phyloP scores from a whole-genome alignment of 202 grass and related monocot species.

The Panicum hallii region DNA sequence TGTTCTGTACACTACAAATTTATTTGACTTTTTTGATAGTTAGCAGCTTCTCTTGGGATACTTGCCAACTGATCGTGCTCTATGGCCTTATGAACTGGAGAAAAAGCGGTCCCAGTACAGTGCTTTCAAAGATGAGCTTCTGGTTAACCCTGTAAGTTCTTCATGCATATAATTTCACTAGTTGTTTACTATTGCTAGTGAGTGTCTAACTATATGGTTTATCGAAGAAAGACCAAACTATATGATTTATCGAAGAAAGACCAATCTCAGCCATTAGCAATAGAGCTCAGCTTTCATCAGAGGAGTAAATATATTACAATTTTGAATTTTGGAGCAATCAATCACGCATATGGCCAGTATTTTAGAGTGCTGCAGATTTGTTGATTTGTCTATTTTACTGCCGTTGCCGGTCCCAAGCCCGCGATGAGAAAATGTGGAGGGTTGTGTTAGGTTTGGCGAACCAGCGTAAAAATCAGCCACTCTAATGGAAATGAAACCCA shows the following conservation, averaged over 20 bases:
- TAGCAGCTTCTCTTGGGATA: conserved; percentile 98
- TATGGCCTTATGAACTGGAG: conserved; percentile 92
- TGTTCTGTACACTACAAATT: conserved; percentile 62
- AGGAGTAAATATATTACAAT: conserved; percentile 8
- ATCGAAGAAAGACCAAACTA: neutral
- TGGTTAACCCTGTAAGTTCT: conserved; percentile 92
- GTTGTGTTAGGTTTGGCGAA: too few species aligned
- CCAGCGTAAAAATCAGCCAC: too few species aligned
- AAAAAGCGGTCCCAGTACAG: conserved; percentile 84
- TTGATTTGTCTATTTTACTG: conserved; percentile 21
- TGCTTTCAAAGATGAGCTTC: conserved; percentile 88
- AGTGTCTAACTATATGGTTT: neutral
- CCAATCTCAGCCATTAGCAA: neutral
- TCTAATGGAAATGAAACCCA: too few species aligned
- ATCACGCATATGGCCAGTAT: conserved; percentile 3
- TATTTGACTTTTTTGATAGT: conserved; percentile 85
- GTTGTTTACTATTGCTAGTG: conserved; percentile 21
- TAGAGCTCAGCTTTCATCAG: conserved; percentile 3
- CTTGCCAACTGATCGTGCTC: conserved; percentile 75
- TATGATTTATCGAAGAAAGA: conserved; percentile 16
- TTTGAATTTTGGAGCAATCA: conserved; percentile 7
- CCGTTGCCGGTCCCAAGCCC: too few species aligned
- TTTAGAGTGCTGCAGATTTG: conserved; percentile 12
- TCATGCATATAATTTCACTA: conserved; percentile 21
- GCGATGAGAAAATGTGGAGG: too few species aligned